Evolutionary conservation across 2,329 filamentous ascomycete genomes (phyloP).

Genomic region (Aspergillus versicolor): DNA sequence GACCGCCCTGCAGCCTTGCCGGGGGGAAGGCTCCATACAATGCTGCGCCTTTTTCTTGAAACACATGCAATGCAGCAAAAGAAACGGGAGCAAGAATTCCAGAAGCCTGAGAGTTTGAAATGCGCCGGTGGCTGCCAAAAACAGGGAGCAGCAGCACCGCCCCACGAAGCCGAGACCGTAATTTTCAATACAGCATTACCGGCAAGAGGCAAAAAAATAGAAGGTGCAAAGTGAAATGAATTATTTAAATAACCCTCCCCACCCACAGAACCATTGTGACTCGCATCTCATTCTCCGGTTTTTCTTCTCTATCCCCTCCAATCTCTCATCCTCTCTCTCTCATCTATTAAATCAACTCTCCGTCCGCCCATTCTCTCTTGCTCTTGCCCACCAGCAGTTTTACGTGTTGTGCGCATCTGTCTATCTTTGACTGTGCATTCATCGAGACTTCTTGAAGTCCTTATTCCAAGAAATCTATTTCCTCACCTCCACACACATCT

Average conservation of each 20-base stretch:
- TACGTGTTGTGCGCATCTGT: slow-evolving; percentile 14
- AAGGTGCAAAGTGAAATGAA: slow-evolving; percentile 16
- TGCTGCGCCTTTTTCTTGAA: slow-evolving; percentile 14
- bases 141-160: slow-evolving; percentile 11
- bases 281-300: slow-evolving; percentile 16
- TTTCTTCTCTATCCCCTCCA: slow-evolving; percentile 20
- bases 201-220: slow-evolving; percentile 15
- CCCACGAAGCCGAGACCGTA: slow-evolving; percentile 9
- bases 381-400: slow-evolving; percentile 13
- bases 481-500: slow-evolving; percentile 12
- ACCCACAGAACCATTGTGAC: slow-evolving; percentile 17
- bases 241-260: slow-evolving; percentile 21
- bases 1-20: neutral
- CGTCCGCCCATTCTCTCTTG: slow-evolving; percentile 16
- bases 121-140: slow-evolving; percentile 3
- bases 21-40: slow-evolving; percentile 1
- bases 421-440: slow-evolving; percentile 3
- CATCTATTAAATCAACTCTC: slow-evolving; percentile 24
- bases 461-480: slow-evolving; percentile 9
- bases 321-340: slow-evolving; percentile 10
- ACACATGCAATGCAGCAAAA: neutral
- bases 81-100: neutral
- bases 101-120: neutral
- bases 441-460: slow-evolving; percentile 1
- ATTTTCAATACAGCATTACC: slow-evolving; percentile 17